phyloP scores from a whole-genome alignment of 2,329 filamentous ascomycete species.

The Fusarium xyrophilum region DNA sequence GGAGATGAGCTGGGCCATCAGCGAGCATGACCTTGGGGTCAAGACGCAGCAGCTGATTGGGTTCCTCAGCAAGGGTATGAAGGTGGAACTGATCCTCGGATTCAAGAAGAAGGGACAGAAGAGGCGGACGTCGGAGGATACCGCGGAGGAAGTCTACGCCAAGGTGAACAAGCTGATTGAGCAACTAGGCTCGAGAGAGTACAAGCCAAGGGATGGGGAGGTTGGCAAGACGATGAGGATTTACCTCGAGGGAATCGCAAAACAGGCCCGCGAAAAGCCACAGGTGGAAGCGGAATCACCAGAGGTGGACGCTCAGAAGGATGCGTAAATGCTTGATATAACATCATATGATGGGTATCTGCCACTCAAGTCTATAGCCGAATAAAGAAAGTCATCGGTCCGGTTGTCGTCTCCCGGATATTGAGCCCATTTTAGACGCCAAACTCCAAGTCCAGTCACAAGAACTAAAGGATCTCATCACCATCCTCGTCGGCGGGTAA shows the following conservation, averaged over 20 bases:
- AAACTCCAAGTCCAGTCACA: constrained; percentile 36
- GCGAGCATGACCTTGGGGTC: constrained; percentile 74
- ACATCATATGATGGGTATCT: constrained; percentile 37
- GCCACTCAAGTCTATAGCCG: constrained; percentile 29
- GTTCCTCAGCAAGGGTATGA: constrained; percentile 77
- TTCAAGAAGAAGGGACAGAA: constrained; percentile 65
- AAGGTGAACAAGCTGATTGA: constrained; percentile 48
- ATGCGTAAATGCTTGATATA: constrained; percentile 8
- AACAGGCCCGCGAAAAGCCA: constrained; percentile 2
- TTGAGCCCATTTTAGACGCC: constrained; percentile 39
- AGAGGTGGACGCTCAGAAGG: background rate
- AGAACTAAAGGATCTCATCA: constrained; percentile 45
- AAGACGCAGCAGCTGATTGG: constrained; percentile 69
- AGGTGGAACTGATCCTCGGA: constrained; percentile 77
- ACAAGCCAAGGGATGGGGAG: constrained; percentile 54
- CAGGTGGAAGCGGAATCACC: background rate
- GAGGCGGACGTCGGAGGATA: constrained; percentile 63
- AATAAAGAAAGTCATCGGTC: constrained; percentile 25
- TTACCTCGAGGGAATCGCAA: constrained; percentile 49
- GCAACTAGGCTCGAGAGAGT: constrained; percentile 51
- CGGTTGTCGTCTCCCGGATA: constrained; percentile 23
- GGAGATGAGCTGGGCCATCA: constrained; percentile 92
- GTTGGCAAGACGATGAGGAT: constrained; percentile 54
- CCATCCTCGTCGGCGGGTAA: constrained; percentile 42
- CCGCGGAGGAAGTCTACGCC: constrained; percentile 65